Evolutionary conservation across 148 eudicot species (phyloP).

Genomic region (Persicaria maculosa): DNA sequence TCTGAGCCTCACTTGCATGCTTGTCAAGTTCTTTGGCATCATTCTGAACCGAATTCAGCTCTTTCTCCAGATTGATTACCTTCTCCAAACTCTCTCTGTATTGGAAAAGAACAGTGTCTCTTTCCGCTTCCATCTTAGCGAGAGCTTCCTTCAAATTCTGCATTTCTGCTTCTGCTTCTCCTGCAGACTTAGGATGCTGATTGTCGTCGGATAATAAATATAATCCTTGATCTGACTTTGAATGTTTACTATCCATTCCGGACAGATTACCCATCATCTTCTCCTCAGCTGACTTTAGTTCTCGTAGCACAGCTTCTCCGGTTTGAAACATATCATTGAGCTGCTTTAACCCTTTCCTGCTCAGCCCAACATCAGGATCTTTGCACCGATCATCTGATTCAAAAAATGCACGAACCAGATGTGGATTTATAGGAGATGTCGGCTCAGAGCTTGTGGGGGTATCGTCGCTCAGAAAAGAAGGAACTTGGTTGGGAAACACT

Average conservation of each 20-base stretch:
- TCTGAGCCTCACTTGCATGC: slow-evolving; percentile 43
- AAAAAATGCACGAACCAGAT: slow-evolving; percentile 33
- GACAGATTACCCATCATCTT: not conserved
- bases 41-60: slow-evolving; percentile 39
- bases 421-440: slow-evolving; percentile 30
- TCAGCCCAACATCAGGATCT: slow-evolving; percentile 19
- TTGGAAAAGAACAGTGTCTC: slow-evolving; percentile 39
- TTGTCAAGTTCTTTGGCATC: slow-evolving; percentile 40
- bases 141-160: slow-evolving; percentile 48
- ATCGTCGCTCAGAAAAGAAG: slow-evolving; percentile 52
- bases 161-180: slow-evolving; percentile 53
- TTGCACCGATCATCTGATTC: slow-evolving; percentile 34
- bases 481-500: slow-evolving; percentile 79
- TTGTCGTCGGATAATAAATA: slow-evolving; percentile 35
- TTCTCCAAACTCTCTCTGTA: slow-evolving; percentile 52
- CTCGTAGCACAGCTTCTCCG: slow-evolving; percentile 21
- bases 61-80: slow-evolving; percentile 47
- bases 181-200: slow-evolving; percentile 25
- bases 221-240: slow-evolving; percentile 19
- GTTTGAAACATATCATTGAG: slow-evolving; percentile 53
- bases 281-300: slow-evolving; percentile 25
- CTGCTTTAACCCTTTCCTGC: slow-evolving; percentile 66
- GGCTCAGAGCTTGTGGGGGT: slow-evolving; percentile 49
- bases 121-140: slow-evolving; percentile 45
- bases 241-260: not conserved